Conservation (phyloP, 208 protist species). For the Angomonas ambiguus region DNA sequence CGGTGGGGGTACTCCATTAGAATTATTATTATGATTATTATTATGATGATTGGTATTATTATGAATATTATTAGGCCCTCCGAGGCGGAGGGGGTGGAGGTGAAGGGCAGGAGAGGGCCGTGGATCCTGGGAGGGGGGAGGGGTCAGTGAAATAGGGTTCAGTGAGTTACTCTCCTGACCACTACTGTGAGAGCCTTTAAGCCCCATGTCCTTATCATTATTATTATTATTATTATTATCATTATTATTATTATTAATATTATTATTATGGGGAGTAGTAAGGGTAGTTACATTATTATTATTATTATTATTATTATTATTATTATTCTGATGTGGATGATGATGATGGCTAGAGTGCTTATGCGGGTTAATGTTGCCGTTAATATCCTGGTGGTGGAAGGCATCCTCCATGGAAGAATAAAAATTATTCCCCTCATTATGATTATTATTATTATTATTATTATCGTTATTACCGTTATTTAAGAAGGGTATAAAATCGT, state of each 20-base stretch:
- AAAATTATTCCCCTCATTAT: neutral
- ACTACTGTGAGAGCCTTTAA: too few species aligned
- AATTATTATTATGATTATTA: neutral
- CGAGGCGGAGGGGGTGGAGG: neutral
- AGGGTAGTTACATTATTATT: too few species aligned
- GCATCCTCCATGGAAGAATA: neutral
- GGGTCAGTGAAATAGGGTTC: too few species aligned
- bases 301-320: too few species aligned
- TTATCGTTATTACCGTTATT: slow-evolving; percentile 9
- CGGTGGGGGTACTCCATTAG: neutral
- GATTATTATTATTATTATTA: neutral
- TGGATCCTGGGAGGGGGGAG: too few species aligned
- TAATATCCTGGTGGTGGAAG: neutral
- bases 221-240: too few species aligned
- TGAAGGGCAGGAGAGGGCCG: too few species aligned
- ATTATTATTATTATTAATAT: too few species aligned
- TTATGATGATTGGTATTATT: slow-evolving; percentile 5
- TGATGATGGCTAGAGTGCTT: neutral
- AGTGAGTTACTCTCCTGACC: too few species aligned
- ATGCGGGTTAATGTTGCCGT: slow-evolving; percentile 1
- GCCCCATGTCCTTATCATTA: too few species aligned
- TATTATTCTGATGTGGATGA: neutral
- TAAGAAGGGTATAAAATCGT: neutral
- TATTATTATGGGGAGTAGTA: neutral
- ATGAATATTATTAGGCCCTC: neutral